Conservation (phyloP, 2,329 filamentous ascomycete genomes). For the Diplodia seriata region DNA sequence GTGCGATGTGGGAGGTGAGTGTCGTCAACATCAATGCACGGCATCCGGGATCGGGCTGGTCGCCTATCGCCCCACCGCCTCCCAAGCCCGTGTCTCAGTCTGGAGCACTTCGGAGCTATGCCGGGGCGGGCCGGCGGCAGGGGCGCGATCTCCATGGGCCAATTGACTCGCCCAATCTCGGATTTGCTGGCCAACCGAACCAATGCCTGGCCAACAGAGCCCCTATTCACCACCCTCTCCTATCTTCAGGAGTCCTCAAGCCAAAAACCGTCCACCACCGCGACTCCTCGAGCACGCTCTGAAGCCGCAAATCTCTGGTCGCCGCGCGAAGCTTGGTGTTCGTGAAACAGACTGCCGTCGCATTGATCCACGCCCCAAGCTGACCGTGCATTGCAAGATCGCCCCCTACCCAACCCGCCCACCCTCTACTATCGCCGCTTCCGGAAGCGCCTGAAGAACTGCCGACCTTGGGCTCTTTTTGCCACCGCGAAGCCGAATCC, state of each 20-base stretch:
- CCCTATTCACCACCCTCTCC: slow-evolving; percentile 27
- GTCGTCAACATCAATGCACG: background rate
- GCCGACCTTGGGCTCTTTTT: background rate
- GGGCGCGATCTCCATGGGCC: slow-evolving; percentile 21
- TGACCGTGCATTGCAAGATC: slow-evolving; percentile 25
- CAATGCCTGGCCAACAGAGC: slow-evolving; percentile 18
- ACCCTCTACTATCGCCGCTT: slow-evolving; percentile 18
- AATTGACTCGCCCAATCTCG: slow-evolving; percentile 27
- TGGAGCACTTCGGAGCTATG: slow-evolving; percentile 6
- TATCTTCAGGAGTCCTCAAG: slow-evolving; percentile 17
- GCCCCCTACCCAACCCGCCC: slow-evolving; percentile 9
- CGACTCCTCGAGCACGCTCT: background rate
- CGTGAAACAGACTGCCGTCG: slow-evolving; percentile 15
- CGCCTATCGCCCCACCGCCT: background rate
- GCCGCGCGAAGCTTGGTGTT: slow-evolving; percentile 3
- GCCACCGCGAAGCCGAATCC: slow-evolving; percentile 7
- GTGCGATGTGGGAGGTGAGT: background rate
- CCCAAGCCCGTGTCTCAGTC: slow-evolving; percentile 9
- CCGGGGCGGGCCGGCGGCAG: slow-evolving; percentile 6
- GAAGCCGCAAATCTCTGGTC: background rate
- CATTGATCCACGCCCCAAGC: slow-evolving; percentile 16
- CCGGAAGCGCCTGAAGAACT: background rate
- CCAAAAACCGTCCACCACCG: slow-evolving; percentile 5
- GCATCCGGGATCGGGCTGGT: background rate
- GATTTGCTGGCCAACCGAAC: slow-evolving; percentile 27